A percentile compares a stretch with the other conserved stretches of the same genome.
phyloP scores from a whole-genome alignment of 306 rosid species.

The cucumber (Cucumis sativus) region DNA sequence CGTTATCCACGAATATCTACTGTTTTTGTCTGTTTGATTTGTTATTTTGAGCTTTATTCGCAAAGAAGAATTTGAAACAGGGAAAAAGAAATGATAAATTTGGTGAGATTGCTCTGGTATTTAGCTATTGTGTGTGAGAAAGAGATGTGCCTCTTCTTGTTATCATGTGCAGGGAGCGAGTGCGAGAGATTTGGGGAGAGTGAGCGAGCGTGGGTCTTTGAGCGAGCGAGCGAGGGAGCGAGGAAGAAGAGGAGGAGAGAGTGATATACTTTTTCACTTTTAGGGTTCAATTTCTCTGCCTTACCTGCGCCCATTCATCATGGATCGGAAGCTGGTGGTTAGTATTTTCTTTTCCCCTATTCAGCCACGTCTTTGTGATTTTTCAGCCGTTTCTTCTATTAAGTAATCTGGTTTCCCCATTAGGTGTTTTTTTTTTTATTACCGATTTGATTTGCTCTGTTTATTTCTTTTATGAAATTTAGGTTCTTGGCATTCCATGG shows the following conservation, averaged over 20 bases:
- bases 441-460: background rate
- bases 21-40: slow-evolving; percentile 15
- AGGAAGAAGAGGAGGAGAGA: slow-evolving; percentile 31
- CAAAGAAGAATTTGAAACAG: slow-evolving; percentile 11
- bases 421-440: background rate
- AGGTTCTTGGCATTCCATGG: slow-evolving; percentile 85
- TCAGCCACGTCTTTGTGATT: background rate
- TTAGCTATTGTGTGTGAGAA: slow-evolving; percentile 68
- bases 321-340: slow-evolving; percentile 97
- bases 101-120: slow-evolving; percentile 54
- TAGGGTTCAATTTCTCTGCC: slow-evolving; percentile 25
- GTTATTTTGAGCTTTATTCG: slow-evolving; percentile 19
- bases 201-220: slow-evolving; percentile 42
- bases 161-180: slow-evolving; percentile 89
- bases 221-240: slow-evolving; percentile 24
- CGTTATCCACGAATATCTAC: slow-evolving; percentile 17
- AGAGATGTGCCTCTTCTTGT: slow-evolving; percentile 46
- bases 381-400: background rate
- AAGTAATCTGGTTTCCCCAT: background rate
- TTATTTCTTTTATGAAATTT: slow-evolving; percentile 3
- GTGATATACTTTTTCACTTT: slow-evolving; percentile 15
- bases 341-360: slow-evolving; percentile 10
- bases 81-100: slow-evolving; percentile 5
- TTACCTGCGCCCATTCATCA: slow-evolving; percentile 9
- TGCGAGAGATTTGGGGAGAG: slow-evolving; percentile 80